Conservation (phyloP, 2,329 filamentous ascomycete genomes). For the Aspergillus sp. region DNA sequence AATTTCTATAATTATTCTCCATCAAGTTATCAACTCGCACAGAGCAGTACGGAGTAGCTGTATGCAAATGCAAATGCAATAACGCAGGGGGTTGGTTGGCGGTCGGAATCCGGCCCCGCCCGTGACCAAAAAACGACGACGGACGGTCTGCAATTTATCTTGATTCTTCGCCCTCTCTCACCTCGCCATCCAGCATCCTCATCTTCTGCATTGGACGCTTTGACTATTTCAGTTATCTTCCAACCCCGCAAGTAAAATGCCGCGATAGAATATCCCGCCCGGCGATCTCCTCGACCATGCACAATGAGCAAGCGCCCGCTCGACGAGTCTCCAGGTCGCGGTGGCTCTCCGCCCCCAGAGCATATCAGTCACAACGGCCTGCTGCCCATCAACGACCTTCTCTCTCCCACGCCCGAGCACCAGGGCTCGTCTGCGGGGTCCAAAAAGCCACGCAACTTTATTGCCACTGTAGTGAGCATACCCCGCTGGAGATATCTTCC, state of each 20-base stretch:
- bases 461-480: constrained; percentile 37
- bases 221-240: not conserved
- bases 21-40: not conserved
- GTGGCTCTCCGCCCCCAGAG: constrained; percentile 24
- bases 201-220: not conserved
- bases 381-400: constrained; percentile 34
- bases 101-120: constrained; percentile 10
- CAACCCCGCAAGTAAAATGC: not conserved
- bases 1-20: not conserved
- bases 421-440: constrained; percentile 25
- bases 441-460: constrained; percentile 41
- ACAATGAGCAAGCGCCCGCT: constrained; percentile 40
- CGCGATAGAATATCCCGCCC: not conserved
- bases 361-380: constrained; percentile 26
- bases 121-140: constrained; percentile 2
- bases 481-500: not conserved
- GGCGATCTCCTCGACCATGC: constrained; percentile 23
- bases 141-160: not conserved
- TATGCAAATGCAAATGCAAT: not conserved
- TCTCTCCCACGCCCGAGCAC: constrained; percentile 35
- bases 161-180: not conserved
- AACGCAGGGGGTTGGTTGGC: not conserved
- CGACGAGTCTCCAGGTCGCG: constrained; percentile 30
- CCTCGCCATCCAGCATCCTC: not conserved
- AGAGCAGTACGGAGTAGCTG: not conserved